Base-by-base conservation (phyloP, 1,284 basidiomycete genomes). In the Apiotrichum siamense region DNA sequence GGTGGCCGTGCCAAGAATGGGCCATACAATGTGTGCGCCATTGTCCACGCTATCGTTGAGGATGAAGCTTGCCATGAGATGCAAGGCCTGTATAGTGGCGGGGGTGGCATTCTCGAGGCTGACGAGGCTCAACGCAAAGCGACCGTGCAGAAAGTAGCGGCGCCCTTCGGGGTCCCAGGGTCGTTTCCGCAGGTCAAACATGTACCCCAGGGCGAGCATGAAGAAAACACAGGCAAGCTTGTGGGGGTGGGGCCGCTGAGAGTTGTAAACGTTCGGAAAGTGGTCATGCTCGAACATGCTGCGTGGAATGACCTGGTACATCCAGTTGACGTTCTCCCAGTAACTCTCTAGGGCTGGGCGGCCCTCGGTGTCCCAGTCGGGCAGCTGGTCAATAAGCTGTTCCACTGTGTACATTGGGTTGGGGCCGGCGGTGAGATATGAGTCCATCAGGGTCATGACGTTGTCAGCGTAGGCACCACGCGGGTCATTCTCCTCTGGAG, bases 321-420 rank as follows among this genome's bases (percentile, higher is more conserved):
- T 72, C 72, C 72, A 73, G 49, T 68, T 69, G 23, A 73, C 72
- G 50, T 75, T 70, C 41, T 72, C 69, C 68, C 69, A 73, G 46
- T 73, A 75, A 26, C 58, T 65, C 55, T 63, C 57, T 20, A 65
- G 57, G 41, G 70, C 44, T 7, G 39, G 43, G 39, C 56, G 54
- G 6, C 66, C 71, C 48, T 70, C 66, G 3, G 32, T 67, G 44
- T 71, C 67, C 64, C 70, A 73, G 31, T 66, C 62, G 2, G 73
- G 73, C 23, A 75, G 50, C 41, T 61, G 37, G 20, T 47, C 48
- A 40, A 63, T 50, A 10, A 73, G 48, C 26, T 49, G 39, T 3
- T 65, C 62, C 4, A 70, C 26, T 39, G 59, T 61, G 31, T 18
- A 33, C 24, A 15, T 20, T 18, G 29, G 18, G 10, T 27, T n/a